A percentile compares a stretch with the other conserved stretches of the same genome.
phyloP scores from a whole-genome alignment of 345 rosid genomes.

The Turritis glabra region DNA sequence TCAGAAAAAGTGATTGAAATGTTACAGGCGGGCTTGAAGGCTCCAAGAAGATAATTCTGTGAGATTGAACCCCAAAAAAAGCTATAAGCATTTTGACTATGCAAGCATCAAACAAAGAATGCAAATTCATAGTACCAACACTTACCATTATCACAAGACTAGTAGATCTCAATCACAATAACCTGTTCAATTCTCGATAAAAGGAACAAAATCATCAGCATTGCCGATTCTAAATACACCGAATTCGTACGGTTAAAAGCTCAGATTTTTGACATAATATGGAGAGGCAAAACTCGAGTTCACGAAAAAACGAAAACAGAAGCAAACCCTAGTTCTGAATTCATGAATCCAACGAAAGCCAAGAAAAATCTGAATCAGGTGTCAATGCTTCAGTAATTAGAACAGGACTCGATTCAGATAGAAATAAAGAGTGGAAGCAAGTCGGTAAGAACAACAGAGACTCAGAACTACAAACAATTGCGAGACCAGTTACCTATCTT shows the following conservation, averaged over 20 bases:
- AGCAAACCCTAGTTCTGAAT: slow-evolving; percentile 18
- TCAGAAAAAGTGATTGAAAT: slow-evolving; percentile 72
- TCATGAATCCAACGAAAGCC: not conserved
- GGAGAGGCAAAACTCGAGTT: too few relatives aligned
- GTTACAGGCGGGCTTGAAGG: slow-evolving; percentile 92
- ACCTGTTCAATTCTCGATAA: slow-evolving; percentile 28
- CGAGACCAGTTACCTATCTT: slow-evolving; percentile 26
- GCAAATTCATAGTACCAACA: not conserved
- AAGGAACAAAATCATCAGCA: slow-evolving; percentile 17
- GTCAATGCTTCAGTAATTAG: slow-evolving; percentile 12
- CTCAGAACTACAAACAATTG: not conserved
- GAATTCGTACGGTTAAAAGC: not conserved
- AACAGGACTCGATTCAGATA: not conserved
- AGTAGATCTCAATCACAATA: slow-evolving; percentile 30
- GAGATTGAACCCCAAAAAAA: slow-evolving; percentile 1
- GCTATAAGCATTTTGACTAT: not conserved
- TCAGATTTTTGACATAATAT: too few relatives aligned
- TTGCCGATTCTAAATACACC: not conserved
- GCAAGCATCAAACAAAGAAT: not conserved
- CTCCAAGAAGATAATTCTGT: slow-evolving; percentile 93
- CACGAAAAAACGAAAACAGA: not conserved
- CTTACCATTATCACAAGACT: slow-evolving; percentile 42
- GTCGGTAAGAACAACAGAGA: not conserved
- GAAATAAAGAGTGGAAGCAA: too few relatives aligned
- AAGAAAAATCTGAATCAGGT: not conserved